Percentiles rank a stretch among this genome's conserved stretches.
Conservation (phyloP, 2,329 filamentous ascomycete genomes). For the Hypoxylon sp. region DNA sequence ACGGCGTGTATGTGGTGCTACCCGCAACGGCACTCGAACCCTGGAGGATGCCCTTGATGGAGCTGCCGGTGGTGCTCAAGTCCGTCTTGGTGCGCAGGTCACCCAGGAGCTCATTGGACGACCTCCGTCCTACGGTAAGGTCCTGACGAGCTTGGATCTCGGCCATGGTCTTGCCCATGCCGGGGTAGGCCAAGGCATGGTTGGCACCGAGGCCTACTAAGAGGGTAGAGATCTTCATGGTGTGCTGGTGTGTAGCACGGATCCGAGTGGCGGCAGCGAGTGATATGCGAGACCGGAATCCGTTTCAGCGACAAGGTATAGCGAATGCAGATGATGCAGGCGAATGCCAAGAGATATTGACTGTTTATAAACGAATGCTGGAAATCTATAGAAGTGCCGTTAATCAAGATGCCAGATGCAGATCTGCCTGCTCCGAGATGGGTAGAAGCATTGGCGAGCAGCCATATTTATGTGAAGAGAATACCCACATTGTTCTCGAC, state of each 20-base stretch:
- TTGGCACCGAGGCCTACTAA: constrained; percentile 24
- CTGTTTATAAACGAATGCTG: constrained; percentile 3
- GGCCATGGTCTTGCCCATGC: constrained; percentile 36
- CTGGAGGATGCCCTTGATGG: constrained; percentile 39
- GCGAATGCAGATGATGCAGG: neutral
- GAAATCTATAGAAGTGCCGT: neutral
- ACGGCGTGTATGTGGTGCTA: constrained; percentile 29
- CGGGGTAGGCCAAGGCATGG: constrained; percentile 37
- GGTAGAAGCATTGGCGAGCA: neutral
- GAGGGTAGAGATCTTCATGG: constrained; percentile 36
- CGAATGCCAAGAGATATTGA: neutral
- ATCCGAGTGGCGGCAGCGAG: neutral
- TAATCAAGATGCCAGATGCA: constrained; percentile 9
- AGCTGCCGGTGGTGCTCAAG: constrained; percentile 26
- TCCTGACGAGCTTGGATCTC: constrained; percentile 39
- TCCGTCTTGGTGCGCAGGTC: constrained; percentile 27
- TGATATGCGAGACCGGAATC: neutral
- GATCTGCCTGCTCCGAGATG: neutral
- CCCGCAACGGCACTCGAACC: constrained; percentile 28
- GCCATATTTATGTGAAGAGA: constrained; percentile 16
- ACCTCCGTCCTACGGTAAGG: constrained; percentile 26
- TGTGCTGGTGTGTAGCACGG: constrained; percentile 15
- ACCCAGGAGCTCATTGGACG: constrained; percentile 38
- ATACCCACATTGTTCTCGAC: neutral
- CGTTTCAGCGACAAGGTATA: neutral